These are phyloP conservation scores for Amanita molliuscula DNA, from an alignment of 768 basidiomycete species.

Conservation along the genomic window DNA sequence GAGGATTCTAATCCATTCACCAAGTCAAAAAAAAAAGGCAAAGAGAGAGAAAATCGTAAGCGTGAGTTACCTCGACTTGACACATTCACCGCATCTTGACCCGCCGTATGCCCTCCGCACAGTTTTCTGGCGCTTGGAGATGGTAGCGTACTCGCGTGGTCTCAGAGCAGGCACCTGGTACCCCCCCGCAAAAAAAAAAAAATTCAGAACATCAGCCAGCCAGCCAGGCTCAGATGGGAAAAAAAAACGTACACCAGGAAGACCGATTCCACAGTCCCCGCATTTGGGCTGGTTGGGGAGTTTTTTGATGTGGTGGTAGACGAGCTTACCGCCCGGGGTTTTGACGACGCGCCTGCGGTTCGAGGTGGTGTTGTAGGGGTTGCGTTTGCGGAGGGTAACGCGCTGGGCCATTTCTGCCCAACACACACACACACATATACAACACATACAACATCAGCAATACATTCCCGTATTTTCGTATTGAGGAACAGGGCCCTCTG, in stretches of 20 bases:
- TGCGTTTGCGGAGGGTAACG: constrained; percentile 98
- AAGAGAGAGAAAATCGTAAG: background rate
- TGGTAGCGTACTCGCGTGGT: constrained; percentile 89
- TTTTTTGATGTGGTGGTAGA: constrained; percentile 98
- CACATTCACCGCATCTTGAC: constrained; percentile 92
- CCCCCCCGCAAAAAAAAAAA: too few species aligned
- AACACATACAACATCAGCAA: too few species aligned
- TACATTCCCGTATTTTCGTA: too few species aligned
- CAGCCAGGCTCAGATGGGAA: background rate
- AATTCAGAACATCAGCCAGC: too few species aligned
- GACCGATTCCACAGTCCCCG: constrained; percentile 93
- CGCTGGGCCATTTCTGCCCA: constrained; percentile 79
- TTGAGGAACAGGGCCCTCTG: too few species aligned
- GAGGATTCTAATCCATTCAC: constrained; percentile 58
- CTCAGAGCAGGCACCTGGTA: constrained; percentile 92
- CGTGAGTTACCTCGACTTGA: constrained; percentile 75
- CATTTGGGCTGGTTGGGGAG: constrained; percentile 86
- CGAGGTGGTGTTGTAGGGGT: constrained; percentile 96
- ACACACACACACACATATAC: too few species aligned
- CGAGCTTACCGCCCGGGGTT: constrained; percentile 97
- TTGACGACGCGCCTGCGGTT: constrained; percentile 93
- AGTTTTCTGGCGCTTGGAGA: constrained; percentile 96
- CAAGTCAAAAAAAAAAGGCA: constrained; percentile 5
- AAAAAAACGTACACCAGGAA: constrained; percentile 72
- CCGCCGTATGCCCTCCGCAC: constrained; percentile 96